Base-by-base conservation (phyloP, 768 basidiomycete species). In the Rickenella mellea region DNA sequence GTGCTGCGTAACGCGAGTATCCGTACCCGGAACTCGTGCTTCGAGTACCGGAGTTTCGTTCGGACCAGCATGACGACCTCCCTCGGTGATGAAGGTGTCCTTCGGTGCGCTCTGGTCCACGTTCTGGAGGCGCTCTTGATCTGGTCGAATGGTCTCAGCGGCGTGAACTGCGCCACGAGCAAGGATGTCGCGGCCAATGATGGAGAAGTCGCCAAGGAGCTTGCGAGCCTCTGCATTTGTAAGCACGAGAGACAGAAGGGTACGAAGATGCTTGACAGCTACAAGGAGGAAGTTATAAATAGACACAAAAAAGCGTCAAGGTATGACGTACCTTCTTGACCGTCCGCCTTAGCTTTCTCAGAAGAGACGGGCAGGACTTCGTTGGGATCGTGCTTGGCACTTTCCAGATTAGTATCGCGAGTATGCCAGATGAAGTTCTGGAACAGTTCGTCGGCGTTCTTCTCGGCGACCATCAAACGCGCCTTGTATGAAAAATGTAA, bases 161-260 rank as follows among this genome's bases (percentile, higher is more conserved):
- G 74, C 80, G 55, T 89, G 84, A 50, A 69, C 59, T 0, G 85
- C 80, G 15, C 74, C 74, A 28, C 74, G 80, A 4, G 87, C 77
- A 47, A 94, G 77, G 41, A 96, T 68, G 58, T 94, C 90, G 30
- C 89, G 81, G 0, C 86, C 85, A 38, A 89, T 78, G 44, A 81
- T 58, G 8, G 76, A 73, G 48, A 85, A 80, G 60, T 91, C 88
- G 2, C 78, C 73, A 40, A 93, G 62, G 22, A 96, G 78, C 59
- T 96, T 94, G 53, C 91, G 83, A 24, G 86, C 83, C 64, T 94
- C 87, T 0, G 86, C 83, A 65, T 99, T 99, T 56, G 93, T 94
- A 48, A 91, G 70, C 54, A 97, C 69, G 53, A 97, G 81, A 31
- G 76, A 75, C 46, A 88, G 69, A 36, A 99, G 74, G 0, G 91